Conservation (phyloP, 2,329 filamentous ascomycete genomes). For the Calonectria hawksworthii region DNA sequence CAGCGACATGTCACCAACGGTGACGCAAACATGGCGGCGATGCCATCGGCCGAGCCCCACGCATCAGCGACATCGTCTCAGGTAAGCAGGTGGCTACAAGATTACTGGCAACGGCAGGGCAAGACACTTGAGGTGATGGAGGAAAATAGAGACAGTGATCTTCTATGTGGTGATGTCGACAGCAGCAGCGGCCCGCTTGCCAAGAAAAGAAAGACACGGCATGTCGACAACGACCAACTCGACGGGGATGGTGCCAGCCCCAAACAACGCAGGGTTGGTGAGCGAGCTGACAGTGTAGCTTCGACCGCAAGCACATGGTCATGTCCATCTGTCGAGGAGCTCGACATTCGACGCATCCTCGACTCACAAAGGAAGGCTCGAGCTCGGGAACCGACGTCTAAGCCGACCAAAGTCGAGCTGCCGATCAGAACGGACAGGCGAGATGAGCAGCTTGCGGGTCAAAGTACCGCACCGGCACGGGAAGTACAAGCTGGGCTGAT, state of each 20-base stretch:
- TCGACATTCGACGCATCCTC: neutral
- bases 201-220: neutral
- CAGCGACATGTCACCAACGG: neutral
- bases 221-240: neutral
- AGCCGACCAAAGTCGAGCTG: neutral
- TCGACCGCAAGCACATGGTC: slow-evolving; percentile 5
- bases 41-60: slow-evolving; percentile 5
- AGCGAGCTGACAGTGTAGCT: neutral
- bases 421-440: neutral
- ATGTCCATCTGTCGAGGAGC: neutral
- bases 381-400: neutral
- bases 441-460: neutral
- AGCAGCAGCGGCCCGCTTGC: no score
- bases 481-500: no score
- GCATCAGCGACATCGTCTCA: neutral
- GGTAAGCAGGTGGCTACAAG: neutral
- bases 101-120: neutral
- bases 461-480: neutral
- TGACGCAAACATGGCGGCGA: neutral
- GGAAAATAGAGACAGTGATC: neutral
- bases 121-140: neutral
- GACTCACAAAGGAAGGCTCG: neutral
- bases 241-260: neutral
- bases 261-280: neutral
- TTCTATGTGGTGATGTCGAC: neutral